Evolutionary conservation across 2,329 filamentous ascomycete species (phyloP), one percentile per base, ranked within the genome.

Genomic region (Dendrostoma leiphaemia): DNA sequence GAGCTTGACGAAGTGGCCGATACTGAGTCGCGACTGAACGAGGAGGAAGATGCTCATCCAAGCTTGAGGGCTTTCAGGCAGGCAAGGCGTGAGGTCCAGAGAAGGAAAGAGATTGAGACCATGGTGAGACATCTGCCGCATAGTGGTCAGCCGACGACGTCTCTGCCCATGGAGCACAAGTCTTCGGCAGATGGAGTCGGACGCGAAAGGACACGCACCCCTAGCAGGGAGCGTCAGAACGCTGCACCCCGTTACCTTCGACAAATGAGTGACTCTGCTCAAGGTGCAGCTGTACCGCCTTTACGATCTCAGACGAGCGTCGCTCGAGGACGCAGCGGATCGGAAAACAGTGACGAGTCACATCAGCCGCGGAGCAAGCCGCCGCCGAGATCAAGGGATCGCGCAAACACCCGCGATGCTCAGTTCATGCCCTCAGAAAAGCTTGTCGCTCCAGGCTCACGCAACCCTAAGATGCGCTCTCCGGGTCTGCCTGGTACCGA

Each of bases 1-100:
- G 80, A 85, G 66, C 75, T 86, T 10, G 84, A 84, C 3, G 68
- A 87, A 13, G 77, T 78, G 8, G 67, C 56, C 7, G 51, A 26
- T 9, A 60, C 56, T 12, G 28, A 49, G 26, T 24, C 34, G 55
- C 17, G 51, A 35, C 6, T 56, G 9, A 70, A 66, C 23, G 70
- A 73, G 35, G 40, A 76, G 0, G 74, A 75, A 0, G 68, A 65
- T 26, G 60, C 75, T 7, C 76, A 81, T 54, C 75, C 77, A 2
- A 82, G 81, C 0, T 69, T 84, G 19, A 77, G 74, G 50, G 78
- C 81, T 2, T 85, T 84, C 62, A 72, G 80, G 26, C 80, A 84
- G 61, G 82, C 81, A 1, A 74, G 79, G 10, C 75, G 80, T 12
- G 80, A 84, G 52, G 68, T 84, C 15, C 81, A 83, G 59, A 77